Percentiles rank a stretch among this genome's conserved stretches.
Conservation (phyloP, 257 asterid species). For the Prunella vulgaris region DNA sequence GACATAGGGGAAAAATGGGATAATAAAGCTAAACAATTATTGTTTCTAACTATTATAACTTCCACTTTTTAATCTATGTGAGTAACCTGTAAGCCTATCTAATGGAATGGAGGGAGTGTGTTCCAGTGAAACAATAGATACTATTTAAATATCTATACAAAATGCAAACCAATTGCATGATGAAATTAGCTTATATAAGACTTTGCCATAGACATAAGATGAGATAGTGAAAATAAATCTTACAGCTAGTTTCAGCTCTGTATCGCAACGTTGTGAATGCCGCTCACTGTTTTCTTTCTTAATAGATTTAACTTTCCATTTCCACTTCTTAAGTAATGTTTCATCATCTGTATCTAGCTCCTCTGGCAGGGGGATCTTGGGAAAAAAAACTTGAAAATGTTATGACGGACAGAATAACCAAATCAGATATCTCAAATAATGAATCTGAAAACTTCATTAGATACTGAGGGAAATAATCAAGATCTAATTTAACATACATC, state of each 20-base stretch:
- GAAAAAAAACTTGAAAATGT: slow-evolving; percentile 13
- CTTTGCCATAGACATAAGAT: background rate
- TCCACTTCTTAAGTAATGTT: slow-evolving; percentile 67
- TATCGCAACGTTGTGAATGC: slow-evolving; percentile 91
- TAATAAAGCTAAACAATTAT: no score
- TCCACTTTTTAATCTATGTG: no score
- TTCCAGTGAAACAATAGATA: no score
- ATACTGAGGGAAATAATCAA: background rate
- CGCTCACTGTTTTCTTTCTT: slow-evolving; percentile 91
- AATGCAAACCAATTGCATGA: background rate
- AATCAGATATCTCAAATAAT: background rate
- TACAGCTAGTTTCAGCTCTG: slow-evolving; percentile 93
- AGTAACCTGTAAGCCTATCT: no score
- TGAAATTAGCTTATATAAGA: no score
- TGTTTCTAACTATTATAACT: no score
- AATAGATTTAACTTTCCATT: slow-evolving; percentile 61
- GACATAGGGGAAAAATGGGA: no score
- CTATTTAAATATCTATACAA: no score
- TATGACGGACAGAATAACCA: background rate
- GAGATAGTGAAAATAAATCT: slow-evolving; percentile 26
- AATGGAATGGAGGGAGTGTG: background rate
- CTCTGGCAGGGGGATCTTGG: slow-evolving; percentile 75
- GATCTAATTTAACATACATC: slow-evolving; percentile 55
- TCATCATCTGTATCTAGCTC: slow-evolving; percentile 88
- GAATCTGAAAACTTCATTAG: slow-evolving; percentile 1